Conservation (phyloP, 75 land plant species). For the Adiantum capillusveneris region DNA sequence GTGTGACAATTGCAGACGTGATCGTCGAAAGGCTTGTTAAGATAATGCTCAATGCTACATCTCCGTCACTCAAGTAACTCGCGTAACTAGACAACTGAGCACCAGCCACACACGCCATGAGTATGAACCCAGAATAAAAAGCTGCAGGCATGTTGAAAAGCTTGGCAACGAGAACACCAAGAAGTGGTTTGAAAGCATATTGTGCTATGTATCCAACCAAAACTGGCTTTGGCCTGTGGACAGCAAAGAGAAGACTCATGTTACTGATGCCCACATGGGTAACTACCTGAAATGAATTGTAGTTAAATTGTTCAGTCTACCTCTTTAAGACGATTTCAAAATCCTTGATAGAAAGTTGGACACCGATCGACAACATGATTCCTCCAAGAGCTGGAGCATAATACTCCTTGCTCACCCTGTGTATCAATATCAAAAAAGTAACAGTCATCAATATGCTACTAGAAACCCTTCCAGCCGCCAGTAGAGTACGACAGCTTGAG, state of each 20-base stretch:
- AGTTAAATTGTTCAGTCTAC: too few relatives aligned
- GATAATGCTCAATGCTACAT: slow-evolving; percentile 89
- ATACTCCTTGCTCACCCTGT: slow-evolving; percentile 88
- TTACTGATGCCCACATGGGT: too few relatives aligned
- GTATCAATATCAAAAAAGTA: not conserved
- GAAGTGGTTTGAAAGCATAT: slow-evolving; percentile 69
- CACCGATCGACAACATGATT: slow-evolving; percentile 94
- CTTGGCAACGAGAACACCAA: slow-evolving; percentile 64
- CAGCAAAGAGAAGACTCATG: not conserved
- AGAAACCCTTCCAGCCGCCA: too few relatives aligned
- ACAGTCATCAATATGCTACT: not conserved
- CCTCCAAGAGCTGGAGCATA: slow-evolving; percentile 99
- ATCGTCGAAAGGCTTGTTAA: slow-evolving; percentile 75
- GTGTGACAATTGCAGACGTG: slow-evolving; percentile 74
- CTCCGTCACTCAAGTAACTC: slow-evolving; percentile 78
- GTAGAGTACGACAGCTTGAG: too few relatives aligned
- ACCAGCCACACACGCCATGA: slow-evolving; percentile 87
- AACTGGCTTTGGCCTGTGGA: slow-evolving; percentile 84
- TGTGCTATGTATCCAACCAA: slow-evolving; percentile 78
- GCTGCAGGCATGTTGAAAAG: slow-evolving; percentile 50
- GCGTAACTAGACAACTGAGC: slow-evolving; percentile 97
- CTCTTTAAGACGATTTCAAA: slow-evolving; percentile 83
- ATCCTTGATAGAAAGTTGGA: slow-evolving; percentile 78
- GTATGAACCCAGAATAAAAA: slow-evolving; percentile 86
- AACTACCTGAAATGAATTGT: too few relatives aligned